These are phyloP conservation scores for Tubosaeta sp. DNA, from an alignment of 768 basidiomycete species.

Conservation along the genomic window DNA sequence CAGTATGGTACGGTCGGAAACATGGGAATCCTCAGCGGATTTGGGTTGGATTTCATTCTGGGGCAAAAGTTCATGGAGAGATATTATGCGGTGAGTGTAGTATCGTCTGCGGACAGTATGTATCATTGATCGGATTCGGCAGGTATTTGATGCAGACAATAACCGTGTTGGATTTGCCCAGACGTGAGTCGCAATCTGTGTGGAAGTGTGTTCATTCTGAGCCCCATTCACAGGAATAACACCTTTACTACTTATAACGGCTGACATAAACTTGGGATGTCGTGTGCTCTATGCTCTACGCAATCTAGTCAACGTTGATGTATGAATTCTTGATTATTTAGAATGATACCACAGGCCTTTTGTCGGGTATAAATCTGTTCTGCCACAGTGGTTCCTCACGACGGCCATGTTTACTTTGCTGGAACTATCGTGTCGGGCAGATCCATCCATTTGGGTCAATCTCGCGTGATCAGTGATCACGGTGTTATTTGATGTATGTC, in stretches of 20 bases:
- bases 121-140: not conserved
- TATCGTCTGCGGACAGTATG: not conserved
- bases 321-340: not conserved
- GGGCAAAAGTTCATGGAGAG: constrained; percentile 18
- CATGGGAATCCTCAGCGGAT: not conserved
- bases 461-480: no score
- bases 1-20: constrained; percentile 9
- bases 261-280: not conserved
- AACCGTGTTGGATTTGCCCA: constrained; percentile 12
- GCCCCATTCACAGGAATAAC: constrained; percentile 11
- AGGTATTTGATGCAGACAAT: constrained; percentile 16
- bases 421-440: no score
- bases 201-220: not conserved
- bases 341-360: not conserved
- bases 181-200: constrained; percentile 16
- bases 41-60: constrained; percentile 13
- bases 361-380: not conserved
- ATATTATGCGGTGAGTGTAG: constrained; percentile 11
- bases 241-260: constrained; percentile 12
- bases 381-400: no score
- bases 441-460: no score
- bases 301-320: not conserved
- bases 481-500: not conserved
- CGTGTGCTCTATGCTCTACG: not conserved
- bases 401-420: no score